A percentile compares a stretch with the other conserved stretches of the same genome.
Evolutionary conservation across 139 green algal genomes (phyloP).

Genomic region (Spirogloea muscicola): DNA sequence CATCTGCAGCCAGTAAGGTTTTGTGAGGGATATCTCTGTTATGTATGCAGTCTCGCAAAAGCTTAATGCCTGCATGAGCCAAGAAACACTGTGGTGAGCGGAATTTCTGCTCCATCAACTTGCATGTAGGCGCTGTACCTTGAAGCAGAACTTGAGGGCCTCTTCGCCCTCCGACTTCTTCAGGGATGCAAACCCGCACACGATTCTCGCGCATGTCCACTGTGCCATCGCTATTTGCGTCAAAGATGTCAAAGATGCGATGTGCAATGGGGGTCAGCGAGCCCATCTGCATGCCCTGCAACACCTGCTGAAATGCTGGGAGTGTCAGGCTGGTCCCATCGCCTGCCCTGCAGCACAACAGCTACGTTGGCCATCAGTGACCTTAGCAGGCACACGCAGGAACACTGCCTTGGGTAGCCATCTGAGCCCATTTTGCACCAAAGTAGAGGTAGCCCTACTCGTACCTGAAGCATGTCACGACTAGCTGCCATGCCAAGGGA

Average conservation of each 20-base stretch:
- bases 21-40: too few relatives aligned
- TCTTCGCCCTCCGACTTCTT: conserved; percentile 32
- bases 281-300: conserved; percentile 33
- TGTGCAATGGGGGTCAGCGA: conserved; percentile 19
- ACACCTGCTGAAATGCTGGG: conserved; percentile 44
- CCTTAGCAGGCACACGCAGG: too few relatives aligned
- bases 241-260: conserved; percentile 49
- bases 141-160: conserved; percentile 40
- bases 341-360: conserved; percentile 17
- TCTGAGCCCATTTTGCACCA: too few relatives aligned
- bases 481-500: too few relatives aligned
- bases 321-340: conserved; percentile 33
- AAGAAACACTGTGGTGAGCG: conserved; percentile 4
- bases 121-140: conserved; percentile 16
- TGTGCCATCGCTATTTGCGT: conserved; percentile 35
- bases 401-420: too few relatives aligned
- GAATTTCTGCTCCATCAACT: background rate
- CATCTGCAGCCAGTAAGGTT: conserved; percentile 13
- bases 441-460: too few relatives aligned
- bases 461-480: too few relatives aligned
- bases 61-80: background rate
- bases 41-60: too few relatives aligned
- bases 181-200: conserved; percentile 43
- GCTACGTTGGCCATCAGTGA: too few relatives aligned
- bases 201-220: conserved; percentile 50